Base-by-base conservation (phyloP, 2,329 filamentous ascomycete genomes). In the Aureobasidium sp. region DNA sequence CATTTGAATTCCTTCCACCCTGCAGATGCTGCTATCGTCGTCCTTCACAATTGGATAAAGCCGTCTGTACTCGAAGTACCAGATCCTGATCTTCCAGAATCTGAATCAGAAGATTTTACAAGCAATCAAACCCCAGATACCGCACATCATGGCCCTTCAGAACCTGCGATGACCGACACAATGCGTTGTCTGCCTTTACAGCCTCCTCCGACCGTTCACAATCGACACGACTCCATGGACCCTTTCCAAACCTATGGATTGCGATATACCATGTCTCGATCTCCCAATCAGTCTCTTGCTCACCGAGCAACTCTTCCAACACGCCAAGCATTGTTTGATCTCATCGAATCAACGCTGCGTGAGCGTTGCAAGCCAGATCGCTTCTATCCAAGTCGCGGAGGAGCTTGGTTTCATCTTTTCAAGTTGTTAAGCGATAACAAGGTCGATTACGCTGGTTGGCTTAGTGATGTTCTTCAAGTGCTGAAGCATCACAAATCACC, bases 11-110 rank as follows among this genome's bases (percentile, higher is more conserved):
- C 10, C 2, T 12, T 61, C 1, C 36, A 42, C n/a, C 34, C 57
- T 13, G 27, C 37, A 42, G 57, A 61, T n/a, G 47, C 57, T 7
- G 57, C 57, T 5, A 34, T 26, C 2, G 37, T 61, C 23, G 34
- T 61, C 17, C 29, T 61, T 1, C 57, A 61, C 44, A 23, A 36
- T 8, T 61, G 57, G 57, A 61, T 61, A 12, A 61, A 52, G 17
- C 57, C 57, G 3, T 13, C 62, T 42, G 63, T 67, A n/a, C 56
- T 67, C 47, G 63, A 67, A 20, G 27, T 48, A 20, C 42, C 46
- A 17, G 57, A 61, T 12, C 41, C 55, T 23, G 55, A 46, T 37
- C 1, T 48, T 3, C 5, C 9, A 27, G 26, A 27, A 17, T 15
- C 26, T 9, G 44, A 47, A 6, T 9, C 29, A 12, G 7, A 8